Evolutionary conservation across 441 rosid species (phyloP).

Genomic region (Francoa sonchifolia): DNA sequence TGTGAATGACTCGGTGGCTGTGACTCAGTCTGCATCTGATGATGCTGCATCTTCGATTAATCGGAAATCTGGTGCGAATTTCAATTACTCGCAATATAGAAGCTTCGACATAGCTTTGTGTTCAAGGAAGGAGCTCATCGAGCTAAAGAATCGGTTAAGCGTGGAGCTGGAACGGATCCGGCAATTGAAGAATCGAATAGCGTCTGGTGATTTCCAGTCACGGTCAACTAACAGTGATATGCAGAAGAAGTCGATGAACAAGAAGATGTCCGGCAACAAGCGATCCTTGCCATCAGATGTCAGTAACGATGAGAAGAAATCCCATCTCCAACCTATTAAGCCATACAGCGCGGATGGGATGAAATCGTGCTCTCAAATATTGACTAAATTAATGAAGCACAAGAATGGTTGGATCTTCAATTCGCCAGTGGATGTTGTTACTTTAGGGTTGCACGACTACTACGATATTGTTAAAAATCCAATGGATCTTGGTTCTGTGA

Average conservation of each 20-base stretch:
- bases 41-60: constrained; percentile 49
- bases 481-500: constrained; percentile 89
- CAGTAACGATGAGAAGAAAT: constrained; percentile 28
- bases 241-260: constrained; percentile 13
- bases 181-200: constrained; percentile 37
- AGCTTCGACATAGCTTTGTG: constrained; percentile 22
- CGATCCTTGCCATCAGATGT: constrained; percentile 20
- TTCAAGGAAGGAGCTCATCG: constrained; percentile 42
- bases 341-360: constrained; percentile 25
- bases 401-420: constrained; percentile 58
- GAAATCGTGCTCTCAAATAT: constrained; percentile 47
- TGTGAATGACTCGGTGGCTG: constrained; percentile 27
- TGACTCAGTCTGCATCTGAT: constrained; percentile 33
- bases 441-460: constrained; percentile 61
- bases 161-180: constrained; percentile 65
- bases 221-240: constrained; percentile 31
- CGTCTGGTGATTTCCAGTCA: constrained; percentile 24
- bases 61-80: constrained; percentile 17
- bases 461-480: constrained; percentile 50
- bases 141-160: constrained; percentile 44
- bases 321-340: no score
- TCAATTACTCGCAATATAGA: constrained; percentile 20
- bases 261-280: constrained; percentile 39
- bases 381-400: constrained; percentile 66
- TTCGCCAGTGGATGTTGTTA: constrained; percentile 60